A percentile compares a stretch with the other conserved stretches of the same genome.
phyloP scores from a whole-genome alignment of 2,329 filamentous ascomycete species.

The Xylariaceae sp. region DNA sequence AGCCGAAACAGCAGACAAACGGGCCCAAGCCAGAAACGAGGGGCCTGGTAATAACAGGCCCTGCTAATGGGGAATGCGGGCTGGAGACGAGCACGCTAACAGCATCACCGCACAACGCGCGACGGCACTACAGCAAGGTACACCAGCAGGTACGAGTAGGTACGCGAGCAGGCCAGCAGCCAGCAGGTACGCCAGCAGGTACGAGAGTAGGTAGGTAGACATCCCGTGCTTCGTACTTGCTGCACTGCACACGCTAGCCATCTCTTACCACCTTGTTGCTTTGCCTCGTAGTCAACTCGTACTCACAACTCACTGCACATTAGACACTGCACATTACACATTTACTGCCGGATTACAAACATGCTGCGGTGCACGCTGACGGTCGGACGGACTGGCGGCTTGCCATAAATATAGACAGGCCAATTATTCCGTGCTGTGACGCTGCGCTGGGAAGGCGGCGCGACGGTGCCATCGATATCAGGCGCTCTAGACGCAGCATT shows the following conservation, averaged over 20 bases:
- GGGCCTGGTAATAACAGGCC: not conserved
- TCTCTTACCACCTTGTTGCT: too few species aligned
- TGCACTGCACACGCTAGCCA: too few species aligned
- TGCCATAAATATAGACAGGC: constrained; percentile 7
- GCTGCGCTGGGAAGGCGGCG: constrained; percentile 1
- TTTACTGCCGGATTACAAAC: not conserved
- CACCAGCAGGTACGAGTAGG: not conserved
- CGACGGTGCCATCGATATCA: constrained; percentile 11
- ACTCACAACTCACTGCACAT: not conserved
- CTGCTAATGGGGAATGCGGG: not conserved
- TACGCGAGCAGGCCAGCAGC: not conserved
- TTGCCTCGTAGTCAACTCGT: not conserved
- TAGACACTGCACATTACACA: too few species aligned
- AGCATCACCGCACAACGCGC: not conserved
- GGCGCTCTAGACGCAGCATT: constrained; percentile 11
- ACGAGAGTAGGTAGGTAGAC: too few species aligned
- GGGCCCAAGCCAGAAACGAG: not conserved
- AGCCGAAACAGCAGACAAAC: not conserved
- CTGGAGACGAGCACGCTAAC: not conserved
- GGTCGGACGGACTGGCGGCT: not conserved
- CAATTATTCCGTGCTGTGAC: not conserved
- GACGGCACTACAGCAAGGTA: not conserved
- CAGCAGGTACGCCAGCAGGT: too few species aligned
- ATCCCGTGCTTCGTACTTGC: too few species aligned
- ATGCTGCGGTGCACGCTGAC: not conserved